A percentile compares a stretch with the other conserved stretches of the same genome.
Evolutionary conservation across 2,329 filamentous ascomycete species (phyloP).

Genomic region (Dothistroma septosporum): DNA sequence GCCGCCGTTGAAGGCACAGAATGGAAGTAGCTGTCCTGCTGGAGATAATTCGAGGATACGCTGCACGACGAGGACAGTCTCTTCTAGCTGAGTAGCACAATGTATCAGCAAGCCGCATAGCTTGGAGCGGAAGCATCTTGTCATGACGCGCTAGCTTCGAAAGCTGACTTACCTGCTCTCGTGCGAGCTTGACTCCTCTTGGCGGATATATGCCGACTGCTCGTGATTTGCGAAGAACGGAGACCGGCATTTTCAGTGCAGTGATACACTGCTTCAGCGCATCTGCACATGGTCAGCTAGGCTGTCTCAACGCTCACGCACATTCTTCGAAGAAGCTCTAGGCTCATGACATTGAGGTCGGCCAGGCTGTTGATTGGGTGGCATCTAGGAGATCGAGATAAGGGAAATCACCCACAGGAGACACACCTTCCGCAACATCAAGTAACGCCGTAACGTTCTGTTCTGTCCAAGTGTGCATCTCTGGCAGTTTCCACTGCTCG

Average conservation of each 20-base stretch:
- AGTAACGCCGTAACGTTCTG: conserved; percentile 74
- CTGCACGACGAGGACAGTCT: conserved; percentile 91
- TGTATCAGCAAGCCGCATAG: no score
- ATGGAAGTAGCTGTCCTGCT: conserved; percentile 68
- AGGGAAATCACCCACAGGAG: no score
- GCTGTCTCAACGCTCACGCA: no score
- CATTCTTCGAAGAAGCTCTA: background rate
- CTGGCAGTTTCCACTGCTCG: conserved; percentile 67
- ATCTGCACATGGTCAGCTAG: conserved; percentile 31
- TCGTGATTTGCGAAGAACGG: conserved; percentile 80
- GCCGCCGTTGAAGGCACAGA: conserved; percentile 97
- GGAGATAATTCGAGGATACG: conserved; percentile 80
- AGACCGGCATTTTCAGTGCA: conserved; percentile 73
- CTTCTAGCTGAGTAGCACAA: conserved; percentile 60
- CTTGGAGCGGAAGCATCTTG: conserved; percentile 50
- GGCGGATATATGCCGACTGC: conserved; percentile 50
- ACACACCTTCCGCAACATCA: conserved; percentile 68
- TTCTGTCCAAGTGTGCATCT: conserved; percentile 74
- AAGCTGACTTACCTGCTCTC: conserved; percentile 52
- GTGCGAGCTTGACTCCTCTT: conserved; percentile 50
- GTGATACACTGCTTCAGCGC: conserved; percentile 77
- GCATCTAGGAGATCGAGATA: no score
- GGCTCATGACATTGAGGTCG: background rate
- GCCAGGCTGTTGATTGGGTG: no score
- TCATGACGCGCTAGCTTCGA: conserved; percentile 50